These are phyloP conservation scores for Lepiota brunneoincarnata DNA, from an alignment of 768 basidiomycete genomes.

Conservation along the genomic window DNA sequence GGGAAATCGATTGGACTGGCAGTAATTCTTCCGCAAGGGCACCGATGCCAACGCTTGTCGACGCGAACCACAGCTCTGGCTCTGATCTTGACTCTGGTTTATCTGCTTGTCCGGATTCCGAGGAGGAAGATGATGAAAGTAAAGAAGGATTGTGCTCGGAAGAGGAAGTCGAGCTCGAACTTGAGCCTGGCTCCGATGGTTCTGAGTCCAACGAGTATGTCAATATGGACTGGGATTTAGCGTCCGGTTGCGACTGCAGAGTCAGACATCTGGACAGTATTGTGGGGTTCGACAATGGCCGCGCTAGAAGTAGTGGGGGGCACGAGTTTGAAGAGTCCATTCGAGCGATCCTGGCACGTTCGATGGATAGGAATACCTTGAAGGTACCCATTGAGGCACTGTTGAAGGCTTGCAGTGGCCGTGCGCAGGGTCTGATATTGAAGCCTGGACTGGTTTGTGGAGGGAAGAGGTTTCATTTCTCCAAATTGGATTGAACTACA, in stretches of 20 bases:
- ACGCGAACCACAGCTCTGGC: not conserved
- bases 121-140: constrained; percentile 2
- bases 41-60: not conserved
- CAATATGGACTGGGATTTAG: not conserved
- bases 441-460: not conserved
- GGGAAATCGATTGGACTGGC: not conserved
- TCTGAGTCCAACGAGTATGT: not conserved
- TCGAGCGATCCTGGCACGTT: not conserved
- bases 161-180: constrained; percentile 9
- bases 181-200: constrained; percentile 1
- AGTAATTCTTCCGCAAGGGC: constrained; percentile 1
- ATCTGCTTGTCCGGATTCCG: not conserved
- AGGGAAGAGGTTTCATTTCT: constrained; percentile 4
- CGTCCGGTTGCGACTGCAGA: not conserved
- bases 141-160: constrained; percentile 4
- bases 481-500: not conserved
- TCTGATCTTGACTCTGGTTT: not conserved
- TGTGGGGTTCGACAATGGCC: not conserved
- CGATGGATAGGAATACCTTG: not conserved
- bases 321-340: not conserved
- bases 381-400: not conserved
- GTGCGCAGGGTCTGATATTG: not conserved
- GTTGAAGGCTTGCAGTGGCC: not conserved
- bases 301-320: not conserved
- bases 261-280: not conserved